Base-by-base conservation (phyloP, 345 rosid genomes). In the Populus deltoides region DNA sequence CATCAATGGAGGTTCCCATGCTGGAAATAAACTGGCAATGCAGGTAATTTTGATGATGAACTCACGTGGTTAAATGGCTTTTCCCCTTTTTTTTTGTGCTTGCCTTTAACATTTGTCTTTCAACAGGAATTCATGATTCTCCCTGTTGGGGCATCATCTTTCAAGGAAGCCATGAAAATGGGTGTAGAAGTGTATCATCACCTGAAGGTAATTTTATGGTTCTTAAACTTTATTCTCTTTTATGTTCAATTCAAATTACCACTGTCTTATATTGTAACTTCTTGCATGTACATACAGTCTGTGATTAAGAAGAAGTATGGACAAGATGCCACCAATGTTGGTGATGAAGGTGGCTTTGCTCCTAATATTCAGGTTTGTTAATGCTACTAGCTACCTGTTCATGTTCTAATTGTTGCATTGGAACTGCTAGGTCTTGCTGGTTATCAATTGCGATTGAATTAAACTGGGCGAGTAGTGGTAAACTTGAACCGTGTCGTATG, bases 131-230 rank as follows among this genome's bases (percentile, higher is more conserved):
- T 95, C 85, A 95, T 95, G 99, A 95, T 95, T 81, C 97, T 95
- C 67, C 99, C 98, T 63, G 88, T 91, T 25, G 96, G 99, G 55
- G 99, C 99, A 55, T 85, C 92, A 43, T 88, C 93, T 77, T 95
- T 93, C 85, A 95, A 89, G 62, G 98, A 96, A 87, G 97, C 97
- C 85, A 96, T 96, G 99, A 93, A 96, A 89, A 96, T 96, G 97
- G 99, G 99, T 72, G 94, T 90, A 36, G 98, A 96, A 87, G 93
- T 96, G 29, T 96, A 96, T 85, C 99, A 96, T 83, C 73, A 88
- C 88, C 79, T 96, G 90, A 96, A 93, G 98, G 98, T 92, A 53
- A 10, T 68, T 51, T 69, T 75, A 25, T 49, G n/a, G 29, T 39
- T 53, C 7, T 51, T 12, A 18, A 18, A 11, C n/a, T 20, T 0